Base-by-base conservation (phyloP, 2,329 filamentous ascomycete genomes). In the Elsinoe australis region DNA sequence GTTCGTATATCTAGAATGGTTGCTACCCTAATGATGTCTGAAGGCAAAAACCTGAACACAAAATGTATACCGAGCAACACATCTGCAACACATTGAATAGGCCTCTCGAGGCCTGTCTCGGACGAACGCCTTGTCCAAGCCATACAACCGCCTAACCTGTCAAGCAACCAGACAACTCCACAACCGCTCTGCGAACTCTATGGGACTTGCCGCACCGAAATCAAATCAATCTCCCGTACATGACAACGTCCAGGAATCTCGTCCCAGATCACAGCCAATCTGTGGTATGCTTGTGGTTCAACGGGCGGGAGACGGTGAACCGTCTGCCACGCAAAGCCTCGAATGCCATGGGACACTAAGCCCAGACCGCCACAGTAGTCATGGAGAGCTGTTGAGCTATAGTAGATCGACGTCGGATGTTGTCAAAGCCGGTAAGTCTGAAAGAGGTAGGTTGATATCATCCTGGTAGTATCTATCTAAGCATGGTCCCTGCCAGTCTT, bases 321-420 rank as follows among this genome's bases (percentile, higher is more conserved):
- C 39, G 39, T 28, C 39, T 44, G 28, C 39, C 39, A 44, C 39
- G n/a, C 24, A 12, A 32, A 44, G 39, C 39, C 39, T 44, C 39
- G 39, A 44, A 31, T 44, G 39, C 22, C 24, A 44, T 44, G 28
- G n/a, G 39, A 15, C 26, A 44, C 14, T 26, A 3, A 15, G 39
- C 26, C 39, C 26, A 44, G 39, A 44, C 26, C 32, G 39, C 26
- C 6, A 31, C 39, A 44, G 24, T 44, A 4, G 39, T 17, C 39
- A 10, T 18, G 21, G 28, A n/a, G 39, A 24, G 17, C 28, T 21
- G 24, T 44, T 21, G 24, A n/a, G 18, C 22, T 44, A 44, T 44
- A 44, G 39, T 26, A 21, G 26, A 44, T 44, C 24, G 19, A 12
- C 26, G 21, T 18, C 39, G 39, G 39, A 44, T 44, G 26, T 21